Base-by-base conservation (phyloP, 768 basidiomycete species). In the Hypsizygus marmoreus region DNA sequence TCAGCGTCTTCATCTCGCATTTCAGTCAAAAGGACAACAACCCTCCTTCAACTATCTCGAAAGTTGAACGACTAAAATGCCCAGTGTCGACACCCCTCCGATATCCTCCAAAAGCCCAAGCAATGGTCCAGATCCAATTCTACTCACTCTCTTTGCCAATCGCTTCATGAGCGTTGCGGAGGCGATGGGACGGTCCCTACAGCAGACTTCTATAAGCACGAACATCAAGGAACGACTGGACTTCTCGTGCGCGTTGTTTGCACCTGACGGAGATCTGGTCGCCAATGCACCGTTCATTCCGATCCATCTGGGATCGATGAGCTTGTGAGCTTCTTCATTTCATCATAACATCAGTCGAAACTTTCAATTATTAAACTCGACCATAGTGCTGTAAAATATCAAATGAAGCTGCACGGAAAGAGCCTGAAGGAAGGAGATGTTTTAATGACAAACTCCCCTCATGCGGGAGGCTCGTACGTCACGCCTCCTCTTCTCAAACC, bases 121-220 rank as follows among this genome's bases (percentile, higher is more conserved):
- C 37, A 69, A 74, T 58, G 77, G 75, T 13, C 85, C 90, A 9
- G 93, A 95, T 62, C 89, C 91, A 0, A 91, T 95, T 53, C 72
- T 93, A 23, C 74, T 97, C 35, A 91, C 92, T 1, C 80, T 98
- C 40, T 97, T 97, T 57, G 90, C 92, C 9, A 95, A 97, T 59
- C 88, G 95, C 33, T 95, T 97, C 71, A 97, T 97, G 95, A 90
- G 90, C 57, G 91, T 97, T 14, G 93, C 93, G 7, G 93, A 95
- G 62, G 93, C 93, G 8, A 97, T 95, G 93, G 94, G 93, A 8
- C 76, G 89, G 38, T 89, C 89, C 0, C 71, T 95, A 17, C 91
- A 88, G 64, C 89, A 95, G 64, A 95, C 93, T 0, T 84, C 92
- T 3, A 94, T 94, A 58, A 86, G 87, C 60, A 94, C 92, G 12